Percentiles rank a stretch among this genome's conserved stretches.
These are phyloP conservation scores for Immersiella caudata DNA, from an alignment of 495 filamentous ascomycete species.

Conservation along the genomic window DNA sequence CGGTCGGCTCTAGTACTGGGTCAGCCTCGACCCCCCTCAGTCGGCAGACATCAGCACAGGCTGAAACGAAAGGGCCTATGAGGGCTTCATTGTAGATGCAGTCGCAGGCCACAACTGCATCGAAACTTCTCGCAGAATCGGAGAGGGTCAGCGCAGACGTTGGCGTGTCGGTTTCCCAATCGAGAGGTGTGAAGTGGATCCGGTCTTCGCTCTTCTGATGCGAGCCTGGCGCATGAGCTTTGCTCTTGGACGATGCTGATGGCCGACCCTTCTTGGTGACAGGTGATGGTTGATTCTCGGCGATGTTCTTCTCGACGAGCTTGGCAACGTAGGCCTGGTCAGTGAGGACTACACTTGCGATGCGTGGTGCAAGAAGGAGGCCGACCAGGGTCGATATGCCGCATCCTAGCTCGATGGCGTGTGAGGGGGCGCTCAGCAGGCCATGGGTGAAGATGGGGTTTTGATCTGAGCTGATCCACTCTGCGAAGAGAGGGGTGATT, in stretches of 20 bases:
- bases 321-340: slow-evolving; percentile 86
- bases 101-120: slow-evolving; percentile 78
- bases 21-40: slow-evolving; percentile 43
- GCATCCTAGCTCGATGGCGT: slow-evolving; percentile 81
- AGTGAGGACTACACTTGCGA: slow-evolving; percentile 74
- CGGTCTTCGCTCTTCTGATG: background rate
- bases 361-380: slow-evolving; percentile 60
- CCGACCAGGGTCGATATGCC: slow-evolving; percentile 81
- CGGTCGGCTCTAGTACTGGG: slow-evolving; percentile 23
- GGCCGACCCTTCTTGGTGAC: slow-evolving; percentile 9
- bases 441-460: slow-evolving; percentile 66
- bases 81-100: slow-evolving; percentile 90
- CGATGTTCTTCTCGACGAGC: slow-evolving; percentile 73
- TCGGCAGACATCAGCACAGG: slow-evolving; percentile 77
- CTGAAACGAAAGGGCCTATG: slow-evolving; percentile 77
- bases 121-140: slow-evolving; percentile 45
- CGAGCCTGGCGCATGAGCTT: background rate
- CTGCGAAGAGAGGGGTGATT: slow-evolving; percentile 82
- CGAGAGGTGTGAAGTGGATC: slow-evolving; percentile 58
- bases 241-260: background rate
- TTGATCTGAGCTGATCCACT: slow-evolving; percentile 67
- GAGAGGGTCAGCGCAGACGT: slow-evolving; percentile 43
- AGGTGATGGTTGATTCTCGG: slow-evolving; percentile 54
- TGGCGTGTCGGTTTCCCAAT: slow-evolving; percentile 68
- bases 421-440: slow-evolving; percentile 58